Evolutionary conservation across 768 basidiomycete species (phyloP), one percentile per base, ranked within the genome.

Genomic region (Boletus patriciae): DNA sequence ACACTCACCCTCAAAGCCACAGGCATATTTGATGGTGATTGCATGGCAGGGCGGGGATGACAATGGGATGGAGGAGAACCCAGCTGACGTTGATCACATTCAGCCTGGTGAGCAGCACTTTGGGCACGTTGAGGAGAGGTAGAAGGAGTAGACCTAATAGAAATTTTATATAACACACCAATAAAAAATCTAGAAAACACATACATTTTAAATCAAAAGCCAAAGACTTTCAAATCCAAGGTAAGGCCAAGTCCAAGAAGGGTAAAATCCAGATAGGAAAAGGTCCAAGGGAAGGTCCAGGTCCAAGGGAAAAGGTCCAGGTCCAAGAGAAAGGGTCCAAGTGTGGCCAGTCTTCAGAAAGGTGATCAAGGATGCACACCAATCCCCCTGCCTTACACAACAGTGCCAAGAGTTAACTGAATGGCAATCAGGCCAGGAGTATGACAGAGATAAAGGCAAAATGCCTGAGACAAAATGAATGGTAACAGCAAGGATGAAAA

Each of bases 371-470:
- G 40, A 42, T 51, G 50, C 19, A 51, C 46, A 49, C 21, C 4
- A 49, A n/a, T 47, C 6, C 0, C 45, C 47, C 12, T 31, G 12
- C 45, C 33, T 54, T 54, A 33, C 13, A 29, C 52, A 46, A n/a
- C 1, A 36, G 42, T 43, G 21, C 5, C 23, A 52, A 34, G 16
- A 25, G 23, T 27, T 37, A 54, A 16, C 19, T 27, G 3, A 1
- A 46, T 11, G 31, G 46, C 15, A 47, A 47, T 7, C 46, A 47
- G 19, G 19, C 3, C 34, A 48, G 47, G 15, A 36, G 48, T 49
- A 27, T 55, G 47, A 55, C 48, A 54, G 47, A 23, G 18, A 13
- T 19, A 54, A 55, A 56, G 40, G 43, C 47, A 55, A 34, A 34
- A 53, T 6, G 23, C 45, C 45, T 18, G 10, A 57, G 46, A 54